Conservation (phyloP, 805 yeast genomes). For the Ogataea neopini region DNA sequence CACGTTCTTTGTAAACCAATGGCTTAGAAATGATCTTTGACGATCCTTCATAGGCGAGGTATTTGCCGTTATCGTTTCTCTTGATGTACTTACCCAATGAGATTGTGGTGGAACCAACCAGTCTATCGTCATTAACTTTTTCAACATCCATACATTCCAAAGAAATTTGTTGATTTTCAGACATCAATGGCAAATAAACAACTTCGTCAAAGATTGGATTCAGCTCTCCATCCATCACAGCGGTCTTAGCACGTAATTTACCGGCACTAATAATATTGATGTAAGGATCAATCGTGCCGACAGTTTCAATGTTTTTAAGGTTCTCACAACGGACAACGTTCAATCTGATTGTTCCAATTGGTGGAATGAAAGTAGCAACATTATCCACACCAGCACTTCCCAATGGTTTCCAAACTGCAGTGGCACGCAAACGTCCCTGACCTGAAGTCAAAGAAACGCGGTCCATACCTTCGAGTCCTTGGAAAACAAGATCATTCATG, state of each 20-base stretch:
- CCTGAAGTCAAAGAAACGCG: slow-evolving; percentile 50
- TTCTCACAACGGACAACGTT: slow-evolving; percentile 55
- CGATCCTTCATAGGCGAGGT: slow-evolving; percentile 52
- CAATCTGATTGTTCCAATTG: slow-evolving; percentile 67
- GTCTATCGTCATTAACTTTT: slow-evolving; percentile 57
- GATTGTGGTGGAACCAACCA: slow-evolving; percentile 58
- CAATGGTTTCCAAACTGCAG: slow-evolving; percentile 72
- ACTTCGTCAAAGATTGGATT: slow-evolving; percentile 63
- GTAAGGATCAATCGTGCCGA: slow-evolving; percentile 79
- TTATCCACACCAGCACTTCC: slow-evolving; percentile 50
- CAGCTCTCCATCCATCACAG: slow-evolving; percentile 51
- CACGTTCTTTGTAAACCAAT: slow-evolving; percentile 36
- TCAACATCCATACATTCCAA: slow-evolving; percentile 70
- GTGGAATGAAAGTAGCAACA: slow-evolving; percentile 46
- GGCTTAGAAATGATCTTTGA: slow-evolving; percentile 42
- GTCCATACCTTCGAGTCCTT: slow-evolving; percentile 49
- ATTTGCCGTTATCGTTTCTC: slow-evolving; percentile 48
- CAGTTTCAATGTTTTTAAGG: slow-evolving; percentile 57
- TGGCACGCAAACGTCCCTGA: slow-evolving; percentile 53
- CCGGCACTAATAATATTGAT: slow-evolving; percentile 60
- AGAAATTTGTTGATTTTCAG: slow-evolving; percentile 58
- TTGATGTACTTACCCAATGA: slow-evolving; percentile 50
- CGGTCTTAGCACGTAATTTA: slow-evolving; percentile 54
- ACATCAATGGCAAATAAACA: slow-evolving; percentile 58
- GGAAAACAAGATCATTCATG: slow-evolving; percentile 56